phyloP scores from a whole-genome alignment of 208 protist species.

The Leishmania major region DNA sequence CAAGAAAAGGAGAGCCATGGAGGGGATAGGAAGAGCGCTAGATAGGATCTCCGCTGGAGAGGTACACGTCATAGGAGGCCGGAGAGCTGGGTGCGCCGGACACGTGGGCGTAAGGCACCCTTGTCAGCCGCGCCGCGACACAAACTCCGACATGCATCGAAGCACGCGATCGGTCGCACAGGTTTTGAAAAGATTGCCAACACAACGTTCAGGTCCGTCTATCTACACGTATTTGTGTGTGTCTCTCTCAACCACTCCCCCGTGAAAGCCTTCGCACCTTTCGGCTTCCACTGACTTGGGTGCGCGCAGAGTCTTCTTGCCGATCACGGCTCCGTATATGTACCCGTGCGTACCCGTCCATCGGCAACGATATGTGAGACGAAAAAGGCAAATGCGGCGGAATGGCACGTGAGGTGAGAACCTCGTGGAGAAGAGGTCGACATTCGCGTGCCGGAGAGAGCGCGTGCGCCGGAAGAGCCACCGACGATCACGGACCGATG shows the following conservation, averaged over 20 bases:
- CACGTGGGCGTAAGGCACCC: not conserved
- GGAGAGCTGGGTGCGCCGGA: not conserved
- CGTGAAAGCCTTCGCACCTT: not conserved
- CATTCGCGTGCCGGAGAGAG: not conserved
- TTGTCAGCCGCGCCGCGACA: not conserved
- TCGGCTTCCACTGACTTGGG: not conserved
- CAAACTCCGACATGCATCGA: not conserved
- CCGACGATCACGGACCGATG: not conserved
- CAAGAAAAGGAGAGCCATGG: not conserved
- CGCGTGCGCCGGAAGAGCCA: not conserved
- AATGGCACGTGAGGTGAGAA: not conserved
- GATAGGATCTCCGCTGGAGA: not conserved
- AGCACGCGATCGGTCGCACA: not conserved
- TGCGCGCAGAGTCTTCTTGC: not conserved
- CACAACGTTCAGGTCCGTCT: not conserved
- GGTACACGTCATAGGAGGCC: not conserved
- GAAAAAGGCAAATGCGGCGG: not conserved
- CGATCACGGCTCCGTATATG: not conserved
- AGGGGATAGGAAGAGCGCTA: not conserved
- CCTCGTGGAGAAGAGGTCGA: not conserved
- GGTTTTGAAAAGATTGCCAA: not conserved
- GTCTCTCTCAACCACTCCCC: not conserved
- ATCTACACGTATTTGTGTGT: not conserved
- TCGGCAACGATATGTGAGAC: not conserved
- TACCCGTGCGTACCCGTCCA: not conserved